These are phyloP conservation scores for Monosporascus sp. DNA, from an alignment of 2,329 filamentous ascomycete species.

Conservation along the genomic window DNA sequence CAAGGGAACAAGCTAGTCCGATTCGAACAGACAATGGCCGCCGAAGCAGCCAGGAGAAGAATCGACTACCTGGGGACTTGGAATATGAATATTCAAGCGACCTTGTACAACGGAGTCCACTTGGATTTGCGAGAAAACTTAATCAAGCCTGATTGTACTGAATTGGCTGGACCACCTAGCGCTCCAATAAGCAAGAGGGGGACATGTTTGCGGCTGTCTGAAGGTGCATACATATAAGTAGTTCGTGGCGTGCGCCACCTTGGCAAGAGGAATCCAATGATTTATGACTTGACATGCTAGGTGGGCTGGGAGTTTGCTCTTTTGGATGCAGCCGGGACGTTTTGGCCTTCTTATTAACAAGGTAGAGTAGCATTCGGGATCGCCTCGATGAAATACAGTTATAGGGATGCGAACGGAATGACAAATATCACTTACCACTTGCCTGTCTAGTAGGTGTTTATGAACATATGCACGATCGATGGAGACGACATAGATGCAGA, in stretches of 20 bases:
- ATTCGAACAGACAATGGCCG: slow-evolving; percentile 36
- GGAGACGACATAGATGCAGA: background rate
- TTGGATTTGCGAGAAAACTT: slow-evolving; percentile 42
- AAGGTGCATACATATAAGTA: background rate
- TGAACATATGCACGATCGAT: background rate
- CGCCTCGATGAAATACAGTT: background rate
- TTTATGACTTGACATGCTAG: background rate
- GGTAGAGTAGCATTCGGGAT: background rate
- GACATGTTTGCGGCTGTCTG: background rate
- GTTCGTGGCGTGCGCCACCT: background rate
- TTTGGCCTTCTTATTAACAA: background rate
- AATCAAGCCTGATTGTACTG: slow-evolving; percentile 43
- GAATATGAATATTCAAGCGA: slow-evolving; percentile 29
- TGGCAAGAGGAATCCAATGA: background rate
- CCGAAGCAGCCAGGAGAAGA: slow-evolving; percentile 28
- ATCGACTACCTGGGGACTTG: slow-evolving; percentile 26
- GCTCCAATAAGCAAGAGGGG: slow-evolving; percentile 3
- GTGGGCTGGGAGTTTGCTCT: background rate
- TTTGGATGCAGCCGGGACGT: background rate
- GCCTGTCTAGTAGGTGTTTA: background rate
- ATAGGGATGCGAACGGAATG: background rate
- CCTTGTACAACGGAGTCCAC: slow-evolving; percentile 42
- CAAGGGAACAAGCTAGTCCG: slow-evolving; percentile 42
- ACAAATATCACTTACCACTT: background rate
- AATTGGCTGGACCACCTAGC: slow-evolving; percentile 38